phyloP scores from a whole-genome alignment of 2,329 filamentous ascomycete genomes.

The Colletotrichum sojae region DNA sequence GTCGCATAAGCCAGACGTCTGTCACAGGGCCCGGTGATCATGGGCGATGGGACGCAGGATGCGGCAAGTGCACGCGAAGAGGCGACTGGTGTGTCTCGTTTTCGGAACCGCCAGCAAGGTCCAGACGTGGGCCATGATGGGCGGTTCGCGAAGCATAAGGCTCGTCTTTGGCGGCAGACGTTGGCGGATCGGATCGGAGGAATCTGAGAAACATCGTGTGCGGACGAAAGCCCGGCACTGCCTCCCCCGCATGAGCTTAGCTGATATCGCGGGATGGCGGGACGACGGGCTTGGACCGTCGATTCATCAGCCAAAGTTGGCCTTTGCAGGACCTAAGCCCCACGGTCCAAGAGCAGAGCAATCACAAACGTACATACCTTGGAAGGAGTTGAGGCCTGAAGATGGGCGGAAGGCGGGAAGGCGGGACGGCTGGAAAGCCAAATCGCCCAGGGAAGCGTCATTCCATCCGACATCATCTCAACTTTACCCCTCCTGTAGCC shows the following conservation, averaged over 20 bases:
- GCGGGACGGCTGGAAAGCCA: conserved; percentile 31
- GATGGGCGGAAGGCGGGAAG: conserved; percentile 26
- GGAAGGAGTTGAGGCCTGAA: conserved; percentile 8
- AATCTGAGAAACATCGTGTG: conserved; percentile 7
- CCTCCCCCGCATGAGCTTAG: conserved; percentile 26
- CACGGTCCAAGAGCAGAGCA: neutral
- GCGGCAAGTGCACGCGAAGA: conserved; percentile 32
- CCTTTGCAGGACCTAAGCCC: conserved; percentile 16
- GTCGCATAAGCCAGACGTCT: conserved; percentile 20
- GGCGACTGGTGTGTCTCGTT: conserved; percentile 8
- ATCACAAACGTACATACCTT: neutral
- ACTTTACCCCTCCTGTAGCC: neutral
- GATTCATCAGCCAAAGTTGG: conserved; percentile 31
- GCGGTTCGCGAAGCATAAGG: neutral
- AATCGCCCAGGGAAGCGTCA: conserved; percentile 16
- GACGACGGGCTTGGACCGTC: conserved; percentile 19
- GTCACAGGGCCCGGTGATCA: conserved; percentile 20
- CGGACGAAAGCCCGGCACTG: conserved; percentile 16
- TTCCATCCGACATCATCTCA: conserved; percentile 21
- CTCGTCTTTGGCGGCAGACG: conserved; percentile 10
- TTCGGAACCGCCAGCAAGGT: conserved; percentile 2
- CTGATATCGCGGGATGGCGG: conserved; percentile 18
- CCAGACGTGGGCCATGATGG: neutral
- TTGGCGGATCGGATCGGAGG: neutral
- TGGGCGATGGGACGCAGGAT: conserved; percentile 6